Evolutionary conservation across 805 yeast species (phyloP).

Genomic region (Yamadazyma ubonensis): DNA sequence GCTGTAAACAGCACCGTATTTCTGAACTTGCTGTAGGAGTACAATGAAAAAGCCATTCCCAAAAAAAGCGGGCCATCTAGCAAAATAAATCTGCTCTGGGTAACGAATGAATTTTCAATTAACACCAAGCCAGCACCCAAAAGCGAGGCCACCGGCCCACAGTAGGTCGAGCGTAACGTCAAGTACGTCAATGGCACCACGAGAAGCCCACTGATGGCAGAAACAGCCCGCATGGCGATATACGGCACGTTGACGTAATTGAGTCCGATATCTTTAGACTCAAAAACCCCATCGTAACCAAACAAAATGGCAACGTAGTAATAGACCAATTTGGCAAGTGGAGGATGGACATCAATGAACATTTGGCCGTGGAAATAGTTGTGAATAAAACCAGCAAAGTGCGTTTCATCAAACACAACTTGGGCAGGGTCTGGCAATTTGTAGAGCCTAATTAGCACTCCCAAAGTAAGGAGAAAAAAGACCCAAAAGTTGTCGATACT

Average conservation of each 20-base stretch:
- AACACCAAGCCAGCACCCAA: constrained; percentile 51
- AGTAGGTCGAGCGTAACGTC: constrained; percentile 55
- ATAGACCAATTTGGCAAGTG: constrained; percentile 60
- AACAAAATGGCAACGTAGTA: constrained; percentile 51
- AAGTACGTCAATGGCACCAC: constrained; percentile 53
- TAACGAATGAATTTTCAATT: constrained; percentile 64
- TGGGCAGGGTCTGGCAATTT: constrained; percentile 33
- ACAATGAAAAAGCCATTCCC: constrained; percentile 48
- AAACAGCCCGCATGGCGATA: constrained; percentile 54
- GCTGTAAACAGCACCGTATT: constrained; percentile 42
- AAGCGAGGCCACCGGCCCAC: constrained; percentile 49
- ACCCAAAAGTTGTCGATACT: constrained; percentile 22
- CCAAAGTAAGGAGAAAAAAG: constrained; percentile 22
- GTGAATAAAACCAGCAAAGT: constrained; percentile 38
- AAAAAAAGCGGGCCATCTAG: constrained; percentile 46
- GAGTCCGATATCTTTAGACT: constrained; percentile 45
- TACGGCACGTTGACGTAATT: constrained; percentile 43
- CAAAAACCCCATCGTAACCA: constrained; percentile 50
- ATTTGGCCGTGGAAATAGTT: constrained; percentile 56
- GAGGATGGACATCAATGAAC: constrained; percentile 74
- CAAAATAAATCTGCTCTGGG: constrained; percentile 53
- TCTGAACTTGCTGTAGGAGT: constrained; percentile 51
- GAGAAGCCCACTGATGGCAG: constrained; percentile 54
- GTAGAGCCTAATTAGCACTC: constrained; percentile 29
- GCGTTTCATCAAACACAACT: constrained; percentile 52